Evolutionary conservation across 2,329 filamentous ascomycete genomes (phyloP), one percentile per base, ranked within the genome.

Genomic region (Macrophomina tecta): DNA sequence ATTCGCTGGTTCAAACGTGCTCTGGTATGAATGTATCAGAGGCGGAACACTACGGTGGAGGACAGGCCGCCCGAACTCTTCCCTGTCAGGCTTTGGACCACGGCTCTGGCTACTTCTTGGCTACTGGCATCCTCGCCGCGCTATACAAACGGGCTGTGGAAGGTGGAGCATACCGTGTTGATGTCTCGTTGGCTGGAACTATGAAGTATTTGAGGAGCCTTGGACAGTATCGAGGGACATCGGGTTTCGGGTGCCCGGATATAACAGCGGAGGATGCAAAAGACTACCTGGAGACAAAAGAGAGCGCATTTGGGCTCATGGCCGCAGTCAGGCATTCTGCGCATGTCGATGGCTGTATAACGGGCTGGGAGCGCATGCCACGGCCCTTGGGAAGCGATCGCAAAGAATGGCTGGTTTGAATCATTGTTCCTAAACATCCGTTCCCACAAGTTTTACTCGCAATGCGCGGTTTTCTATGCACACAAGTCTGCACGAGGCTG

Each of bases 31-130:
- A 87, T 52, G 77, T 85, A 1, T 83, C 83, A 0, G 86, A 88
- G 70, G 85, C 85, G 0, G 78, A 82, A 65, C 79, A 82, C 53
- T 81, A 73, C 28, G 80, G 72, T 0, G 79, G 78, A 23, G 49
- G 49, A 5, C 9, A n/a, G 0, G 80, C 75, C 0, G 81, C 82
- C 0, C 78, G 80, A 0, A 75, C 81, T 0, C 75, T 82, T 38
- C 86, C 86, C 0, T 86, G 82, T 64, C 86, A 88, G 73, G 85
- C 83, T 0, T 78, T 88, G 0, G 86, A 89, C 71, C 85, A 88
- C 68, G 84, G 80, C 0, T 80, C 79, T 0, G 86, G 86, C 0
- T 88, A 85, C 64, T 77, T 88, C 23, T 78, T 89, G 0, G 85
- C 86, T 0, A 76, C 84, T 0, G 85, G 86, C 0, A 80, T 88